Percentiles rank a stretch among this genome's conserved stretches.
These are phyloP conservation scores for Hysterium pulicare DNA, from an alignment of 2,329 filamentous ascomycete genomes.

Conservation along the genomic window DNA sequence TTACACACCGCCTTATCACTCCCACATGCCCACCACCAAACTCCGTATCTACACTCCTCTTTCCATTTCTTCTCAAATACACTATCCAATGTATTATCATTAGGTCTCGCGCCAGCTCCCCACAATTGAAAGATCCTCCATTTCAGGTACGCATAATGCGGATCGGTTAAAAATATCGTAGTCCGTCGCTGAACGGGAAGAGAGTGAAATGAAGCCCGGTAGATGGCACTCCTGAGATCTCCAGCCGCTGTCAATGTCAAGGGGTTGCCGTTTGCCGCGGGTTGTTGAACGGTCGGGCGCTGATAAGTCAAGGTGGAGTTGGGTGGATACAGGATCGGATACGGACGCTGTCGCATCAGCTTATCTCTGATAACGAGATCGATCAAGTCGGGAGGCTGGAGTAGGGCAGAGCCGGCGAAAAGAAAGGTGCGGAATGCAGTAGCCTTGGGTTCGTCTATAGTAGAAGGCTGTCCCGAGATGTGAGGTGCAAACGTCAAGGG, in stretches of 20 bases:
- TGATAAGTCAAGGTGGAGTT: conserved; percentile 7
- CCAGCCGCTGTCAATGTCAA: too few relatives aligned
- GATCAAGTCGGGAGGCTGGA: conserved; percentile 25
- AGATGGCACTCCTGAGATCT: background rate
- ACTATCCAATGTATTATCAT: conserved; percentile 5
- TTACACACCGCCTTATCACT: conserved; percentile 21
- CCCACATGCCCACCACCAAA: conserved; percentile 26
- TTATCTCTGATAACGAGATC: conserved; percentile 18
- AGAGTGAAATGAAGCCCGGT: background rate
- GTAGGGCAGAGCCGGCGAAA: conserved; percentile 16
- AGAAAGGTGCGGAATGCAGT: conserved; percentile 18
- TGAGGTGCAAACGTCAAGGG: conserved; percentile 18
- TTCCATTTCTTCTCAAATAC: conserved; percentile 13
- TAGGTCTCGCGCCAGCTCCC: background rate
- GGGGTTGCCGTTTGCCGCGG: too few relatives aligned
- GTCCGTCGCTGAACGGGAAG: background rate
- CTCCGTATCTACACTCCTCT: conserved; percentile 12
- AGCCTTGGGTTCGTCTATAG: background rate
- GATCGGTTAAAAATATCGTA: background rate
- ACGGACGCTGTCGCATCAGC: conserved; percentile 11
- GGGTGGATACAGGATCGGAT: conserved; percentile 10
- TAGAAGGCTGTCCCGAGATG: background rate
- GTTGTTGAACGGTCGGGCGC: conserved; percentile 1
- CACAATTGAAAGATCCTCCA: background rate
- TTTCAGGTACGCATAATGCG: conserved; percentile 8